phyloP scores from a whole-genome alignment of 2,329 filamentous ascomycete genomes.

The Colletotrichum sojae region DNA sequence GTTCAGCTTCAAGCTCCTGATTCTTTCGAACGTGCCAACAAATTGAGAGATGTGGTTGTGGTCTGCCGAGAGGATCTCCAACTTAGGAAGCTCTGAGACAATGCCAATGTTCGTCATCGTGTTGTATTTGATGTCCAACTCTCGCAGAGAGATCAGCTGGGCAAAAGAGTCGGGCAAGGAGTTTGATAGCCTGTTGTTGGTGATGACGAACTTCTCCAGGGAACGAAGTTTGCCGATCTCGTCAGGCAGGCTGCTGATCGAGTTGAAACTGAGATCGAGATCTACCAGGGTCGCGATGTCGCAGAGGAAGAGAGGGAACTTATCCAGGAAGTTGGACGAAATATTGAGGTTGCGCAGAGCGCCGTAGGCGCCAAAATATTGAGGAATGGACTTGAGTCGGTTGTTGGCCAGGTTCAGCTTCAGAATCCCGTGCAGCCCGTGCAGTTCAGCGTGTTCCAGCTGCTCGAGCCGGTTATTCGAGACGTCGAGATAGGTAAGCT shows the following conservation, averaged over 20 bases:
- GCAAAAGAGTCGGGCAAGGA: constrained; percentile 81
- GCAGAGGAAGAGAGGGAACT: constrained; percentile 89
- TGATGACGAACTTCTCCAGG: constrained; percentile 92
- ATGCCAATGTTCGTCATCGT: constrained; percentile 89
- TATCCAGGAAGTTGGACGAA: constrained; percentile 91
- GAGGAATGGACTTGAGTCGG: constrained; percentile 82
- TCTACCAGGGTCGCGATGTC: constrained; percentile 87
- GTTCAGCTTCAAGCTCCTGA: constrained; percentile 89
- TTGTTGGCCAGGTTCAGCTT: constrained; percentile 97
- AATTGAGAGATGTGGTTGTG: constrained; percentile 95
- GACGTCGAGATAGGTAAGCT: constrained; percentile 90
- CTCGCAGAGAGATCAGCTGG: constrained; percentile 83
- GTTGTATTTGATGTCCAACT: constrained; percentile 97
- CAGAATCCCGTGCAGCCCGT: constrained; percentile 80
- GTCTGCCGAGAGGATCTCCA: constrained; percentile 90
- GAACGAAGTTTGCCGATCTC: constrained; percentile 83
- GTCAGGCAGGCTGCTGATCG: constrained; percentile 82
- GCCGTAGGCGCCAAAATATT: constrained; percentile 86
- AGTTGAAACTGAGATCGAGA: constrained; percentile 96
- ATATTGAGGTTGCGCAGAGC: constrained; percentile 88
- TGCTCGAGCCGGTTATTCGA: constrained; percentile 95
- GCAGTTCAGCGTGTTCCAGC: constrained; percentile 86
- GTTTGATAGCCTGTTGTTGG: constrained; percentile 90
- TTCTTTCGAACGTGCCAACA: constrained; percentile 86
- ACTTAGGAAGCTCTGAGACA: constrained; percentile 84